Percentiles rank a stretch among this genome's conserved stretches.
phyloP scores from a whole-genome alignment of 1,284 basidiomycete genomes.

The Schizopora paradoxa region DNA sequence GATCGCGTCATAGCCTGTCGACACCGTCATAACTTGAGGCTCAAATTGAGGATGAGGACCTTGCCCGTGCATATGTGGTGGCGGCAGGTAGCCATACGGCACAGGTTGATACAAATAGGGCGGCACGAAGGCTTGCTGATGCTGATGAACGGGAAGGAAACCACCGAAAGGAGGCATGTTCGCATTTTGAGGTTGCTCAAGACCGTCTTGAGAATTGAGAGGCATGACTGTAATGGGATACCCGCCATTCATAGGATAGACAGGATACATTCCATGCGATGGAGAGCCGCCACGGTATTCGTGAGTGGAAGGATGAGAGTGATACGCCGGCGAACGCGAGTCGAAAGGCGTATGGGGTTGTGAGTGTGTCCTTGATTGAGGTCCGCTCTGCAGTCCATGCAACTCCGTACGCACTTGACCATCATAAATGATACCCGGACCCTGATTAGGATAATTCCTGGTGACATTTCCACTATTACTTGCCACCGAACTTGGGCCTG shows the following conservation, averaged over 20 bases:
- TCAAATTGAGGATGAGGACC: too few species aligned
- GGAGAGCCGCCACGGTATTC: too few species aligned
- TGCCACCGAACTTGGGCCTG: conserved; percentile 2
- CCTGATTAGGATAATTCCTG: background rate
- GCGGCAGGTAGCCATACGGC: too few species aligned
- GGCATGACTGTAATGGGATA: background rate
- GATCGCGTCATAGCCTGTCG: too few species aligned
- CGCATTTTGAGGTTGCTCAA: conserved; percentile 7
- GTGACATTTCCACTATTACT: conserved; percentile 3
- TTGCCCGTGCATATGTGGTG: too few species aligned
- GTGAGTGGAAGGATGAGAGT: background rate
- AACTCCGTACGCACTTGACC: too few species aligned
- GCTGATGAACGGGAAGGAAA: too few species aligned
- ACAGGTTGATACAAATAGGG: conserved; percentile 14
- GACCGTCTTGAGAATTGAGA: too few species aligned
- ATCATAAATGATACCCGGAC: too few species aligned
- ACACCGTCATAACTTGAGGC: too few species aligned
- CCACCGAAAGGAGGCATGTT: conserved; percentile 10
- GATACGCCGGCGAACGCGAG: conserved; percentile 17
- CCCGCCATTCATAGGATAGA: background rate
- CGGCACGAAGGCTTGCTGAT: too few species aligned
- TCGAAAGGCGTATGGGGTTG: conserved; percentile 13
- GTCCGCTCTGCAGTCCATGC: background rate
- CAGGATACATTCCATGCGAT: too few species aligned
- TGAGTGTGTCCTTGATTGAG: conserved; percentile 12